phyloP scores from a whole-genome alignment of 495 filamentous ascomycete genomes.

The Podospora sp. region DNA sequence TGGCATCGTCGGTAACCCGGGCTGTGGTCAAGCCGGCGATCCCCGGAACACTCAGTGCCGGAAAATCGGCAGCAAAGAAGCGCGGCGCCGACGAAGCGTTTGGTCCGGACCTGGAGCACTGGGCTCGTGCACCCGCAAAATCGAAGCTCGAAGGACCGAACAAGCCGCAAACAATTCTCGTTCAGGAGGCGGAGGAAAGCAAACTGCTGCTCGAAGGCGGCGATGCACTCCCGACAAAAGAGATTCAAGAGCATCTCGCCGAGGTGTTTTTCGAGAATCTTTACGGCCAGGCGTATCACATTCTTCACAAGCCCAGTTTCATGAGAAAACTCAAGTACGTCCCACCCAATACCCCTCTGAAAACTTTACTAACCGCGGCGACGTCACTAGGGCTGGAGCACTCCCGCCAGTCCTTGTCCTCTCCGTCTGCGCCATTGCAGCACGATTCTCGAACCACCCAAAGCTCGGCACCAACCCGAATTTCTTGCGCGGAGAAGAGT shows the following conservation, averaged over 20 bases:
- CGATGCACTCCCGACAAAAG: slow-evolving; percentile 80
- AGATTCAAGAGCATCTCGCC: slow-evolving; percentile 90
- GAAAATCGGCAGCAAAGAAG: slow-evolving; percentile 67
- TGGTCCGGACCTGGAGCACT: slow-evolving; percentile 76
- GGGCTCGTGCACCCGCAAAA: slow-evolving; percentile 64
- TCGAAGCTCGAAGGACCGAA: slow-evolving; percentile 47
- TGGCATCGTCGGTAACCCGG: slow-evolving; percentile 59
- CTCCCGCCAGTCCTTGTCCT: slow-evolving; percentile 85
- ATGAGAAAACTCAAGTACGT: slow-evolving; percentile 79
- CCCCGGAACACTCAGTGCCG: slow-evolving; percentile 58
- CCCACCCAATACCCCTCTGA: not conserved
- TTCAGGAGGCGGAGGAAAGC: slow-evolving; percentile 69
- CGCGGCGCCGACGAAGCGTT: slow-evolving; percentile 88
- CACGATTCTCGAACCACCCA: slow-evolving; percentile 94
- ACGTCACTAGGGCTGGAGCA: slow-evolving; percentile 48
- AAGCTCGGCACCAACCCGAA: slow-evolving; percentile 79
- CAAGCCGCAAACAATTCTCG: slow-evolving; percentile 61
- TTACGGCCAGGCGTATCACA: slow-evolving; percentile 91
- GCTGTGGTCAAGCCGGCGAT: slow-evolving; percentile 79
- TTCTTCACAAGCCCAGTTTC: slow-evolving; percentile 97
- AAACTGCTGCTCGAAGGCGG: slow-evolving; percentile 77
- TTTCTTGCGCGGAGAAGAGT: slow-evolving; percentile 88
- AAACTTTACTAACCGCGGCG: slow-evolving; percentile 29
- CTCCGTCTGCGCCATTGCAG: slow-evolving; percentile 89
- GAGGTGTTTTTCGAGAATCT: slow-evolving; percentile 96